Conservation (phyloP, 164 flowering plant genomes). For the Kingdonia uniflora region DNA sequence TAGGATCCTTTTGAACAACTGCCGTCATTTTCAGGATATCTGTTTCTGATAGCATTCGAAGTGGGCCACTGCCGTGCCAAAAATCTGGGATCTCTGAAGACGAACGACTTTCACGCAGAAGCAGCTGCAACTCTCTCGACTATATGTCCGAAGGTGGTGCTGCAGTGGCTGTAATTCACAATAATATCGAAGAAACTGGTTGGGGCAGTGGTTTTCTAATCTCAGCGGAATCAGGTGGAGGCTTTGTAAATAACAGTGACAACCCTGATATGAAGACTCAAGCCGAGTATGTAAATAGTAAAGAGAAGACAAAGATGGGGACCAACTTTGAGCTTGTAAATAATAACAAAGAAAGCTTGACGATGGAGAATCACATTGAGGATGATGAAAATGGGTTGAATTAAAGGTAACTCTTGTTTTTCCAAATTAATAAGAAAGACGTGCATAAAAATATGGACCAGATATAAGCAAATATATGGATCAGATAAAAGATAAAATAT, state of each 20-base stretch:
- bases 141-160: constrained; percentile 18
- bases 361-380: constrained; percentile 34
- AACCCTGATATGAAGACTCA: constrained; percentile 21
- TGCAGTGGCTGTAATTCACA: constrained; percentile 16
- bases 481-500: too few species aligned
- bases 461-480: too few species aligned
- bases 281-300: constrained; percentile 45
- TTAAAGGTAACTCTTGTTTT: constrained; percentile 28
- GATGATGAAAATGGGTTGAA: constrained; percentile 26
- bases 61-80: constrained; percentile 22
- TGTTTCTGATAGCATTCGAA: constrained; percentile 19
- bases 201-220: constrained; percentile 17
- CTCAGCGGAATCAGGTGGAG: constrained; percentile 23
- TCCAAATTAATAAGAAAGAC: too few species aligned
- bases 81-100: constrained; percentile 35
- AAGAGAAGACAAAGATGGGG: constrained; percentile 28
- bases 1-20: background rate
- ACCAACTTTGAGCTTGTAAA: constrained; percentile 42
- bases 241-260: constrained; percentile 38
- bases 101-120: constrained; percentile 20
- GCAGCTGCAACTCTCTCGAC: constrained; percentile 31
- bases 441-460: too few species aligned
- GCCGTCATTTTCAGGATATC: constrained; percentile 23
- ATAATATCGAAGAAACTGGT: constrained; percentile 23
- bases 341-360: constrained; percentile 30